phyloP scores from a whole-genome alignment of 192 early-diverging fungal species.

The Coemansia sp. region DNA sequence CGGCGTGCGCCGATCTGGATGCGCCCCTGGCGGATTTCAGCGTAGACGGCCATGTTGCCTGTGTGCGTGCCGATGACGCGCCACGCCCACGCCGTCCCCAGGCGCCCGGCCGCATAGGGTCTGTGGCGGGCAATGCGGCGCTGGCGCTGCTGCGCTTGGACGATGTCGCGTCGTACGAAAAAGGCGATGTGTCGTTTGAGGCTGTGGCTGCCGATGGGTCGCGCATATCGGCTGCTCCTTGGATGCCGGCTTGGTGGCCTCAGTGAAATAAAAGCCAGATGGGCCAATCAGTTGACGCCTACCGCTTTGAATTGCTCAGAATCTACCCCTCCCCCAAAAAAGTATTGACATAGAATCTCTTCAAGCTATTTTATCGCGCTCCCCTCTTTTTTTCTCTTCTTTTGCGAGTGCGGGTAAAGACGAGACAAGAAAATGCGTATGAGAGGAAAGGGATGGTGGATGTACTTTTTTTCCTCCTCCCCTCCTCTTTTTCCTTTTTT shows the following conservation, averaged over 20 bases:
- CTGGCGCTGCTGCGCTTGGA: slow-evolving; percentile 87
- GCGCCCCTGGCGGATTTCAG: slow-evolving; percentile 1
- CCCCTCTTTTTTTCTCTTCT: background rate
- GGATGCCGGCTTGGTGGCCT: slow-evolving; percentile 49
- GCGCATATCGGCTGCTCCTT: slow-evolving; percentile 32
- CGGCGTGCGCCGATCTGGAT: slow-evolving; percentile 14
- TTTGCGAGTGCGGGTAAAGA: background rate
- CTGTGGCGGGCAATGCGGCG: slow-evolving; percentile 72
- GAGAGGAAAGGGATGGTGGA: background rate
- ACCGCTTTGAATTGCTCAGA: background rate
- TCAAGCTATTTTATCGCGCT: background rate
- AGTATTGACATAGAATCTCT: background rate
- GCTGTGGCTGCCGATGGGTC: slow-evolving; percentile 19
- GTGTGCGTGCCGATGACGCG: slow-evolving; percentile 28
- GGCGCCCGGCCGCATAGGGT: slow-evolving; percentile 66
- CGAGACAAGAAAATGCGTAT: background rate
- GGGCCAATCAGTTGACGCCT: background rate
- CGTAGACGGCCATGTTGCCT: slow-evolving; percentile 36
- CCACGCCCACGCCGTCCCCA: slow-evolving; percentile 23
- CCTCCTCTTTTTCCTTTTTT: background rate
- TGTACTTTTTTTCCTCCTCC: slow-evolving; percentile 4
- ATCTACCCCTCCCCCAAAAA: slow-evolving; percentile 12
- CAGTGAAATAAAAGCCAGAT: background rate
- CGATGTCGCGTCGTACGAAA: slow-evolving; percentile 39
- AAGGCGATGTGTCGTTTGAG: slow-evolving; percentile 9